phyloP scores from a whole-genome alignment of 2,329 filamentous ascomycete species.

The Ceratocystis alfenasii region DNA sequence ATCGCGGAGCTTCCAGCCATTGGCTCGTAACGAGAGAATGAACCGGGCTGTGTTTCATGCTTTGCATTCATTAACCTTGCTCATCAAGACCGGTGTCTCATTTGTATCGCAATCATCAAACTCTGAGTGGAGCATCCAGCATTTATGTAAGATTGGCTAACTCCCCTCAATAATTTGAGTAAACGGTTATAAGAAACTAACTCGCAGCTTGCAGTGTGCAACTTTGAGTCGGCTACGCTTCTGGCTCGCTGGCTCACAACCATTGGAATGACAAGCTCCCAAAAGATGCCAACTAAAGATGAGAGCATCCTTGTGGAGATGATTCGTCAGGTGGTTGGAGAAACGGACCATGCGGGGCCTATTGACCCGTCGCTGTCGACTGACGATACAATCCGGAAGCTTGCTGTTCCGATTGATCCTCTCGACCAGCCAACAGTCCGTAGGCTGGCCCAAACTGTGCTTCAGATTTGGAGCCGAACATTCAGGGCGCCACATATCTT shows the following conservation, averaged over 20 bases:
- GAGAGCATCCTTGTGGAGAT: slow-evolving; percentile 45
- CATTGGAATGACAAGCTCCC: slow-evolving; percentile 40
- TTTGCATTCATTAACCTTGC: slow-evolving; percentile 55
- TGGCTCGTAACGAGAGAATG: slow-evolving; percentile 47
- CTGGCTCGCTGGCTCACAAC: slow-evolving; percentile 51
- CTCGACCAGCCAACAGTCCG: slow-evolving; percentile 42
- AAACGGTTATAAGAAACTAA: background rate
- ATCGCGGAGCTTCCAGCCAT: slow-evolving; percentile 27
- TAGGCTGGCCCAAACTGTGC: slow-evolving; percentile 45
- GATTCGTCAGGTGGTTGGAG: slow-evolving; percentile 47
- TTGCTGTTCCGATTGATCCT: slow-evolving; percentile 34
- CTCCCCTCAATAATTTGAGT: background rate
- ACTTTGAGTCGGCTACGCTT: slow-evolving; percentile 49
- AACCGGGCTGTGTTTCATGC: slow-evolving; percentile 55
- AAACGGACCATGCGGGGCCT: slow-evolving; percentile 50
- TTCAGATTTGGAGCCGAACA: slow-evolving; percentile 49
- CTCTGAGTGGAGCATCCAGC: slow-evolving; percentile 51
- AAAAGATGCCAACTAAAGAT: slow-evolving; percentile 39
- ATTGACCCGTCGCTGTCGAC: slow-evolving; percentile 44
- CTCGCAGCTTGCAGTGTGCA: slow-evolving; percentile 37
- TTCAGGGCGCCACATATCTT: slow-evolving; percentile 52
- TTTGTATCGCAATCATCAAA: slow-evolving; percentile 51
- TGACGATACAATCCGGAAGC: slow-evolving; percentile 24
- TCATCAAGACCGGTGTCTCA: slow-evolving; percentile 51
- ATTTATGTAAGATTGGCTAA: slow-evolving; percentile 39